Conservation (phyloP, 2,329 filamentous ascomycete species). For the Penicillium sumatraense region DNA sequence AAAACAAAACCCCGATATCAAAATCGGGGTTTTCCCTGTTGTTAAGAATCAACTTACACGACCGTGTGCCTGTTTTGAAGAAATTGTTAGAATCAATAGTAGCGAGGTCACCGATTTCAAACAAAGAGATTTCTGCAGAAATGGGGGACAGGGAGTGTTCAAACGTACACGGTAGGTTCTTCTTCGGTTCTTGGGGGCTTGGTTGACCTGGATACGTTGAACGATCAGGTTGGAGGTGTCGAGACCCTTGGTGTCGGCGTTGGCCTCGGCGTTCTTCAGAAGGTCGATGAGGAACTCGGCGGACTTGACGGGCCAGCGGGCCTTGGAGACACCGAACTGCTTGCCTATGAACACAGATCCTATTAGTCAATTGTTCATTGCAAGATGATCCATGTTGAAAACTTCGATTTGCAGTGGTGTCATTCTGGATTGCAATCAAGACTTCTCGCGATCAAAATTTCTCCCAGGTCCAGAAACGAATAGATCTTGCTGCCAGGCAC, state of each 20-base stretch:
- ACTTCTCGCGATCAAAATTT: too few relatives aligned
- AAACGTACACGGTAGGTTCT: constrained; percentile 83
- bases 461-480: too few relatives aligned
- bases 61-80: constrained; percentile 73
- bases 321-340: constrained; percentile 96
- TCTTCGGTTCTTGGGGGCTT: constrained; percentile 98
- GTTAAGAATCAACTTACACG: constrained; percentile 72
- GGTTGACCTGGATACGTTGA: constrained; percentile 99
- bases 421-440: constrained; percentile 7
- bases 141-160: not conserved
- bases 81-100: too few relatives aligned
- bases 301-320: constrained; percentile 99
- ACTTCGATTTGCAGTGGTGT: constrained; percentile 19
- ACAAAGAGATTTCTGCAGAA: not conserved
- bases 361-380: constrained; percentile 21
- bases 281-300: constrained; percentile 97
- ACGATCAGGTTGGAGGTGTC: constrained; percentile 90
- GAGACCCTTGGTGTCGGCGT: constrained; percentile 95
- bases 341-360: constrained; percentile 71
- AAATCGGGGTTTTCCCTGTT: not conserved
- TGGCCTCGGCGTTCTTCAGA: constrained; percentile 96
- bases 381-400: constrained; percentile 10
- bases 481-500: too few relatives aligned
- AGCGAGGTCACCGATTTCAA: too few relatives aligned
- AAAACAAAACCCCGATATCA: not conserved